Evolutionary conservation across 2,329 filamentous ascomycete genomes (phyloP).

Genomic region (Aureobasidium subglaciale): DNA sequence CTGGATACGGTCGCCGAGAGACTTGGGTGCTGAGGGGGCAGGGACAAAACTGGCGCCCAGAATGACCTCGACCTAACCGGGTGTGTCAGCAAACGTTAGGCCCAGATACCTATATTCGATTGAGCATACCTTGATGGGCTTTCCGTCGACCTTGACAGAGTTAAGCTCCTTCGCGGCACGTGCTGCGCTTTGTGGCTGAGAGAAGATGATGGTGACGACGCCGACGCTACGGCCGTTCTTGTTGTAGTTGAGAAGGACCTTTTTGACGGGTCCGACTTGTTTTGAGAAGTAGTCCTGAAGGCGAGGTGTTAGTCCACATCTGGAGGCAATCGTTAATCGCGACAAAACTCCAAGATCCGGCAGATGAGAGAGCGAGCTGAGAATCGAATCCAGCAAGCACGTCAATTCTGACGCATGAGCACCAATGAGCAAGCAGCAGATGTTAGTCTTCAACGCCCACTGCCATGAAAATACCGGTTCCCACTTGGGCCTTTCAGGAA

Average conservation of each 20-base stretch:
- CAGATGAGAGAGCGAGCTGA: constrained; percentile 23
- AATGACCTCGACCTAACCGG: constrained; percentile 76
- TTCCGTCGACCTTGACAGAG: constrained; percentile 80
- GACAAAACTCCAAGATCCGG: constrained; percentile 22
- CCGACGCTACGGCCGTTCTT: constrained; percentile 87
- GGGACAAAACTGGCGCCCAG: constrained; percentile 69
- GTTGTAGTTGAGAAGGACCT: constrained; percentile 85
- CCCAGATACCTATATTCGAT: constrained; percentile 8
- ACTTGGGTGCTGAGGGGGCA: constrained; percentile 60
- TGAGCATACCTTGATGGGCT: constrained; percentile 73
- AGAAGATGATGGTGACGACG: constrained; percentile 83
- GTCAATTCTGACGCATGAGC: constrained; percentile 22
- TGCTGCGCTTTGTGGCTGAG: constrained; percentile 69
- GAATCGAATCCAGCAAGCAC: constrained; percentile 13
- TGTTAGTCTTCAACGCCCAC: constrained; percentile 34
- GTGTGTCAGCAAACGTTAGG: constrained; percentile 15
- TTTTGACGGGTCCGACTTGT: constrained; percentile 84
- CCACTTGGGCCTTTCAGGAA: too few species aligned
- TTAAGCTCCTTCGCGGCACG: constrained; percentile 81
- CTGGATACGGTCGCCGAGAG: constrained; percentile 77
- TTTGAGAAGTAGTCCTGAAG: constrained; percentile 90
- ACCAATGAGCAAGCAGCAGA: constrained; percentile 57
- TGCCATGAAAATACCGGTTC: background rate
- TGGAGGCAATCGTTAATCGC: constrained; percentile 10
- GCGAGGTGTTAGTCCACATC: constrained; percentile 56